Conservation (phyloP, 306 rosid species). For the Betula pendula region DNA sequence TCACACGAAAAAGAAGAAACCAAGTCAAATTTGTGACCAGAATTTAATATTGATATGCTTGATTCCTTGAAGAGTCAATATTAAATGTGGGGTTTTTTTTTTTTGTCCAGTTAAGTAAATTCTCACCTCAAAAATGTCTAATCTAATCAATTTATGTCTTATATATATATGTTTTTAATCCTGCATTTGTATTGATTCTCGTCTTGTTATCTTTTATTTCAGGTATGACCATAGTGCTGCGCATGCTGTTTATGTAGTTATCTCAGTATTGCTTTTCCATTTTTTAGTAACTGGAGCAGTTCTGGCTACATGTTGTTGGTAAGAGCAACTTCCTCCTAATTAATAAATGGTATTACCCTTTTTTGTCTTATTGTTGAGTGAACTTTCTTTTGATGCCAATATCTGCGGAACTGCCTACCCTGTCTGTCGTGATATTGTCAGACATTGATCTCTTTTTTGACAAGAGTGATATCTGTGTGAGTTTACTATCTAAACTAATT, state of each 20-base stretch:
- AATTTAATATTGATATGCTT: not conserved
- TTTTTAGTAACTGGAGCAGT: conserved; percentile 72
- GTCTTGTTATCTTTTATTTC: conserved; percentile 40
- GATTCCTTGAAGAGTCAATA: not conserved
- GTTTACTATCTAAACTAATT: not conserved
- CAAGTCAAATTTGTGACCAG: not conserved
- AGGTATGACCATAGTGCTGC: conserved; percentile 92
- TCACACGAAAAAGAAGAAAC: too few relatives aligned
- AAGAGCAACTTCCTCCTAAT: conserved; percentile 37
- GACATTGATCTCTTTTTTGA: not conserved
- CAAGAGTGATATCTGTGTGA: not conserved
- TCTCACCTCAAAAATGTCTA: not conserved
- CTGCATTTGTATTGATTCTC: conserved; percentile 19
- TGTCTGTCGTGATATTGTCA: not conserved
- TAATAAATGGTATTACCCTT: conserved; percentile 13
- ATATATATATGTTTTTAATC: too few relatives aligned
- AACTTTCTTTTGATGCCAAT: conserved; percentile 10
- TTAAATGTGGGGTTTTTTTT: not conserved
- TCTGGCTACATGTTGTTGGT: conserved; percentile 95
- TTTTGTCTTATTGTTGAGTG: not conserved
- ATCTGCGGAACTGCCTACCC: not conserved
- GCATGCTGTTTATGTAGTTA: conserved; percentile 81
- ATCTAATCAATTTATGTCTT: not conserved
- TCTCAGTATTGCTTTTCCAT: conserved; percentile 85
- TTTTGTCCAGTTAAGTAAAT: not conserved